Conservation (phyloP, 2,329 filamentous ascomycete species). For the Elsinoe batatas region DNA sequence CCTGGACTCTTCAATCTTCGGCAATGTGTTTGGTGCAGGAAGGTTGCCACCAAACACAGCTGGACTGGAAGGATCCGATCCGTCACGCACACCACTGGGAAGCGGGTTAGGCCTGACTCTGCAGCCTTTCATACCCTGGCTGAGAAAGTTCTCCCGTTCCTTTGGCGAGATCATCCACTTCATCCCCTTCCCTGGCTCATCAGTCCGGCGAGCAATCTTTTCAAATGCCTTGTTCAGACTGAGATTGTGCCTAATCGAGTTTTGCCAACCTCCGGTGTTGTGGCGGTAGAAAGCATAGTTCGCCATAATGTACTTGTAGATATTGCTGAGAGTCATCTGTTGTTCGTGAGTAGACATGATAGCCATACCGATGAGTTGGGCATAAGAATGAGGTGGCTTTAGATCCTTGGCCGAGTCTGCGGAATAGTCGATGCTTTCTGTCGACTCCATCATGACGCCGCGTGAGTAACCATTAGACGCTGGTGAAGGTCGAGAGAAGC, state of each 20-base stretch:
- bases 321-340: conserved; percentile 81
- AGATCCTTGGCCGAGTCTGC: conserved; percentile 77
- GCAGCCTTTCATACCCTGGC: conserved; percentile 46
- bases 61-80: conserved; percentile 23
- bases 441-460: conserved; percentile 43
- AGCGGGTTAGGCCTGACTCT: conserved; percentile 26
- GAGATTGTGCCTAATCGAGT: conserved; percentile 93
- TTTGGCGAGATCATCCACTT: conserved; percentile 93
- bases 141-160: conserved; percentile 76
- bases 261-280: conserved; percentile 87
- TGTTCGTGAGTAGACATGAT: conserved; percentile 80
- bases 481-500: conserved; percentile 35
- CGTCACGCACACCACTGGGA: conserved; percentile 22
- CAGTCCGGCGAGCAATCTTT: conserved; percentile 82
- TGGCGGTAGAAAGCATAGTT: conserved; percentile 90
- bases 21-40: conserved; percentile 1
- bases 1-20: conserved; percentile 21
- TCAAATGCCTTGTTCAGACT: conserved; percentile 91
- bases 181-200: conserved; percentile 97
- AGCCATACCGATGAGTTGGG: conserved; percentile 91
- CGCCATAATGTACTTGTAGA: conserved; percentile 85
- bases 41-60: conserved; percentile 34
- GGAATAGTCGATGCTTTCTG: conserved; percentile 61
- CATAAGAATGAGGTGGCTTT: conserved; percentile 94
- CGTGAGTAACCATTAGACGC: conserved; percentile 35